Conservation (phyloP, 495 filamentous ascomycete species). For the Aspergillus sparsus region DNA sequence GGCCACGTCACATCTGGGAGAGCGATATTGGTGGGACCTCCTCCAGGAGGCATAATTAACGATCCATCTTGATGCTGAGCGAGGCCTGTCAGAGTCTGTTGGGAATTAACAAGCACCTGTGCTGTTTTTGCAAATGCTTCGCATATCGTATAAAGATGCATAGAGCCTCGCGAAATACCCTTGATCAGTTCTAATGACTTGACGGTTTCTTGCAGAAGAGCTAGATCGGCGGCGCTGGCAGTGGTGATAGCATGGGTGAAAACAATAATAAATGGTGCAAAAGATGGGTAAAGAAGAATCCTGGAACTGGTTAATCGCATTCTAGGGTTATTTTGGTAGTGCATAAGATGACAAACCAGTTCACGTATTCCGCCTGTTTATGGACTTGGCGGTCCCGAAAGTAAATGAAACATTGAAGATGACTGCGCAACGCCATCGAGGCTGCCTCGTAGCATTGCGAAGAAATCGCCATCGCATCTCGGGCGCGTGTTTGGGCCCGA, state of each 20-base stretch:
- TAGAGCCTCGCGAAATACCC: slow-evolving; percentile 25
- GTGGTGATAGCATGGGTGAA: slow-evolving; percentile 35
- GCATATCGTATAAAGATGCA: slow-evolving; percentile 29
- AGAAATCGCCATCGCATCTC: slow-evolving; percentile 28
- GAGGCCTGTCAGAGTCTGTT: slow-evolving; percentile 27
- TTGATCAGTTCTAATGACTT: slow-evolving; percentile 28
- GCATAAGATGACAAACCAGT: slow-evolving; percentile 19
- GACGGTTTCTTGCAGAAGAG: slow-evolving; percentile 29
- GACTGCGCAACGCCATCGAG: slow-evolving; percentile 25
- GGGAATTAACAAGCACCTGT: slow-evolving; percentile 26
- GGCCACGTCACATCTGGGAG: slow-evolving; percentile 30
- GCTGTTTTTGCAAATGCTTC: slow-evolving; percentile 29
- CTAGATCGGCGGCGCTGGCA: slow-evolving; percentile 18
- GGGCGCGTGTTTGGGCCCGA: slow-evolving; percentile 29
- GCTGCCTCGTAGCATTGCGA: slow-evolving; percentile 28
- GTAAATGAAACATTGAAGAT: slow-evolving; percentile 29
- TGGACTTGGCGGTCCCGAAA: slow-evolving; percentile 29
- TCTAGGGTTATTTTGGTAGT: background rate
- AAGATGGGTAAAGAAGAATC: slow-evolving; percentile 32
- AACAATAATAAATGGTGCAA: slow-evolving; percentile 31
- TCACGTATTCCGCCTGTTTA: slow-evolving; percentile 34
- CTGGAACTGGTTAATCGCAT: slow-evolving; percentile 13
- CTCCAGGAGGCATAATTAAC: slow-evolving; percentile 19
- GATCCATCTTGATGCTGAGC: slow-evolving; percentile 31
- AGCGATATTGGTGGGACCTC: slow-evolving; percentile 24